Evolutionary conservation across 2,329 filamentous ascomycete species (phyloP).

Genomic region (Talaromyces sp.): DNA sequence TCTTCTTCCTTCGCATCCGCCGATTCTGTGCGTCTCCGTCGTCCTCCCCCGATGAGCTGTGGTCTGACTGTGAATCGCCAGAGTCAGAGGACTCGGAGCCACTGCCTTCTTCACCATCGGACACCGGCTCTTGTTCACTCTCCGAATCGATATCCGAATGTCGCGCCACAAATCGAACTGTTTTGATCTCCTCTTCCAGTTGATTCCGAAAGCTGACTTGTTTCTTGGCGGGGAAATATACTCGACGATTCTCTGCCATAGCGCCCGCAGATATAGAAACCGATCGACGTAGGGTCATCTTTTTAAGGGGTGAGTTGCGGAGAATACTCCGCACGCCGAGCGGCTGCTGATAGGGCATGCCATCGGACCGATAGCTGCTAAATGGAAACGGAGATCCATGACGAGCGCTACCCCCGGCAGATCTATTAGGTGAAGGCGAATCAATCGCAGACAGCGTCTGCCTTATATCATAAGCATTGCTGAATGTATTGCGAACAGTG

Average conservation of each 20-base stretch:
- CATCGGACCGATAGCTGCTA: constrained; percentile 20
- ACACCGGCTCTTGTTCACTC: constrained; percentile 20
- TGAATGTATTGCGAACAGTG: constrained; percentile 61
- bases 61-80: constrained; percentile 27
- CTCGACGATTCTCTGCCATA: constrained; percentile 15
- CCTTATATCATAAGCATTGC: constrained; percentile 56
- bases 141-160: constrained; percentile 54
- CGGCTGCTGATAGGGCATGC: constrained; percentile 42
- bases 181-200: constrained; percentile 60
- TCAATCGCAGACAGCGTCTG: constrained; percentile 38
- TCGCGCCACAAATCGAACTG: constrained; percentile 53
- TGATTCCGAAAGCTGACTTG: constrained; percentile 57
- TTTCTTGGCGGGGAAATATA: constrained; percentile 55
- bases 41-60: constrained; percentile 32
- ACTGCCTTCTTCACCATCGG: constrained; percentile 20
- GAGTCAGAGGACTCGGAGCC: constrained; percentile 29
- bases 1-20: constrained; percentile 38
- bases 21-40: constrained; percentile 27
- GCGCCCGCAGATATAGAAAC: constrained; percentile 32
- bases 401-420: constrained; percentile 29
- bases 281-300: constrained; percentile 32
- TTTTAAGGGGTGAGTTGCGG: constrained; percentile 46
- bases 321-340: constrained; percentile 48
- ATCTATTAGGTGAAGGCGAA: constrained; percentile 35
- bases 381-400: constrained; percentile 32